Conservation (phyloP, 345 rosid species). For the Iberis pinnata region DNA sequence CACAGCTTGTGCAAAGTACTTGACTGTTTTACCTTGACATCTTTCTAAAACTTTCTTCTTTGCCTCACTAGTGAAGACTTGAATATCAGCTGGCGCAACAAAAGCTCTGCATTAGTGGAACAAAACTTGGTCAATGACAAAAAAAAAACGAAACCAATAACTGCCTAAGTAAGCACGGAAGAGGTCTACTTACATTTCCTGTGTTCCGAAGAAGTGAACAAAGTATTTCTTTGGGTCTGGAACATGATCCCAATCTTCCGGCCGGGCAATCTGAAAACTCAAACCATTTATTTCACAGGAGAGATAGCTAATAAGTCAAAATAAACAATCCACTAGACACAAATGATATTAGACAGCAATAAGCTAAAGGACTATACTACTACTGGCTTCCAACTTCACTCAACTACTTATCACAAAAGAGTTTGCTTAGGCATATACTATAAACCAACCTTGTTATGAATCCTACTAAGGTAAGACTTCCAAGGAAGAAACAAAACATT, state of each 20-base stretch:
- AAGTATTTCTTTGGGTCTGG: slow-evolving; percentile 83
- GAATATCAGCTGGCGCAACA: slow-evolving; percentile 81
- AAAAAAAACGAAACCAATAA: not conserved
- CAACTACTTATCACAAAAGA: too few relatives aligned
- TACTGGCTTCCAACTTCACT: too few relatives aligned
- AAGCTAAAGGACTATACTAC: too few relatives aligned
- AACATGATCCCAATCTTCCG: slow-evolving; percentile 69
- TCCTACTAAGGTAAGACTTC: slow-evolving; percentile 1
- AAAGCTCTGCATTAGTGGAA: slow-evolving; percentile 56
- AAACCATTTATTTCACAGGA: slow-evolving; percentile 20
- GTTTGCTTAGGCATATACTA: not conserved
- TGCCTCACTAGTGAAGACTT: slow-evolving; percentile 71
- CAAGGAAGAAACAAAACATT: slow-evolving; percentile 5
- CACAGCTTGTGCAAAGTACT: slow-evolving; percentile 72
- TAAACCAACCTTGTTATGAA: not conserved
- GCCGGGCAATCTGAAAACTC: slow-evolving; percentile 70
- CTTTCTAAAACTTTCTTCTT: slow-evolving; percentile 62
- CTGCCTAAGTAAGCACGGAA: not conserved
- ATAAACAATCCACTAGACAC: not conserved
- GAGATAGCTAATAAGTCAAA: not conserved
- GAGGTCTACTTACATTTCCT: slow-evolving; percentile 69
- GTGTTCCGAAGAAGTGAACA: slow-evolving; percentile 87
- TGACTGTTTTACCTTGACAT: slow-evolving; percentile 67
- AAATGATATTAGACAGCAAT: not conserved
- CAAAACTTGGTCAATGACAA: not conserved